Conservation (phyloP, 2,329 filamentous ascomycete species). For the Leptographium radiaticola region DNA sequence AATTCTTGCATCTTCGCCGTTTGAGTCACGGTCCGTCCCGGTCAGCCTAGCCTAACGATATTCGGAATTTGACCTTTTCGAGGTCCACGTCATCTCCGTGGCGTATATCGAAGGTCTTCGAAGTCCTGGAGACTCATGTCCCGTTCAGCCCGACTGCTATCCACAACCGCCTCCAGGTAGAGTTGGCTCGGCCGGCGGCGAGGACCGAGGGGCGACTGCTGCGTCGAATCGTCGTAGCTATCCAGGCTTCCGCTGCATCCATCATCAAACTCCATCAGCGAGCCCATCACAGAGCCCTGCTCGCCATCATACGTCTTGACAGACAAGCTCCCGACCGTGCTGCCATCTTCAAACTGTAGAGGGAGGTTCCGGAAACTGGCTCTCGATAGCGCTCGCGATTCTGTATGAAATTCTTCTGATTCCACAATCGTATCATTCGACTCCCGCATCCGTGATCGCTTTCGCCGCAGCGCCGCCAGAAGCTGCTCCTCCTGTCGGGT, state of each 20-base stretch:
- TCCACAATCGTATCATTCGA: conserved; percentile 25
- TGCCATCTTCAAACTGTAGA: conserved; percentile 7
- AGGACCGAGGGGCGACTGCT: conserved; percentile 1
- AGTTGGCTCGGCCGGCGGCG: background rate
- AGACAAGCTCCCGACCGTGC: background rate
- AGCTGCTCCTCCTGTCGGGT: conserved; percentile 46
- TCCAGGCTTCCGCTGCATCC: conserved; percentile 8
- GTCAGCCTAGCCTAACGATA: too few relatives aligned
- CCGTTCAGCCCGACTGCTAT: too few relatives aligned
- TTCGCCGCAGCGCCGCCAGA: conserved; percentile 41
- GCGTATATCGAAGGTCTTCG: too few relatives aligned
- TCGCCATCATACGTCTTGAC: conserved; percentile 9
- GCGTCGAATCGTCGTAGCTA: conserved; percentile 7
- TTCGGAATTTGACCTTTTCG: too few relatives aligned
- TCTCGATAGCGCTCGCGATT: background rate
- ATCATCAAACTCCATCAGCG: conserved; percentile 13
- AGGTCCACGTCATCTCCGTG: too few relatives aligned
- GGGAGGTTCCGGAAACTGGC: conserved; percentile 3
- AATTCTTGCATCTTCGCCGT: too few relatives aligned
- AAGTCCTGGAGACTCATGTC: too few relatives aligned
- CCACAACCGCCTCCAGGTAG: too few relatives aligned
- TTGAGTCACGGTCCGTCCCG: too few relatives aligned
- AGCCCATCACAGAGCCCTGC: conserved; percentile 16
- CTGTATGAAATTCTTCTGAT: conserved; percentile 20
- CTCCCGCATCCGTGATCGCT: conserved; percentile 42